Conservation (phyloP, 2,329 filamentous ascomycete genomes). For the Fusarium sp. region DNA sequence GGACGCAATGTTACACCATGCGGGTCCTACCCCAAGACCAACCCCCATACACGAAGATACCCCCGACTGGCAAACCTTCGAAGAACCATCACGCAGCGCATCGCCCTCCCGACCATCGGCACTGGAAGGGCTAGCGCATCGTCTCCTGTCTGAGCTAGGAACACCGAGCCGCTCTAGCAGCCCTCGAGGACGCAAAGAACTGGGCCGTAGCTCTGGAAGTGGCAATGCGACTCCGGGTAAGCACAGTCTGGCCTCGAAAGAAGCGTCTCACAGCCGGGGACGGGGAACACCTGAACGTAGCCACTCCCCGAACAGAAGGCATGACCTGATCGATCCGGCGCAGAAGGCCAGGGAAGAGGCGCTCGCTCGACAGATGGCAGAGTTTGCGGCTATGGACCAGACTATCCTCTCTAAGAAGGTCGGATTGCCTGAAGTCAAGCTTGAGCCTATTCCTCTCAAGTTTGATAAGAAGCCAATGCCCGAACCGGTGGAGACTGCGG, state of each 20-base stretch:
- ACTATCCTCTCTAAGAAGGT: constrained; percentile 71
- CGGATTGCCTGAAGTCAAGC: constrained; percentile 60
- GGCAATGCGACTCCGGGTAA: constrained; percentile 53
- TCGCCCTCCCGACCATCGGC: constrained; percentile 70
- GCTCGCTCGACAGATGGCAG: constrained; percentile 68
- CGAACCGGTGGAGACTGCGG: constrained; percentile 48
- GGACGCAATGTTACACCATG: constrained; percentile 62
- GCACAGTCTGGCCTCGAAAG: constrained; percentile 59
- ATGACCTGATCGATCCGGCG: constrained; percentile 46
- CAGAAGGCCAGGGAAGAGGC: constrained; percentile 53
- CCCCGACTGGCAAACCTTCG: constrained; percentile 61
- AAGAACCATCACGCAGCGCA: constrained; percentile 61
- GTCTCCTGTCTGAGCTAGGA: constrained; percentile 72
- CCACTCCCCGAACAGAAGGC: constrained; percentile 58
- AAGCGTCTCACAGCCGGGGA: constrained; percentile 59
- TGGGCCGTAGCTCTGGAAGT: constrained; percentile 51
- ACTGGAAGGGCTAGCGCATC: constrained; percentile 74
- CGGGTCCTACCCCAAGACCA: constrained; percentile 48
- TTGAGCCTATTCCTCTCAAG: constrained; percentile 65
- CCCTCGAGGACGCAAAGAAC: constrained; percentile 67
- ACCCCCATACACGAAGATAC: constrained; percentile 54
- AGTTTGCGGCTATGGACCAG: constrained; percentile 76
- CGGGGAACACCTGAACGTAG: constrained; percentile 55
- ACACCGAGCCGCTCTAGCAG: constrained; percentile 67
- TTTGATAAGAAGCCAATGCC: constrained; percentile 55